A percentile compares a stretch with the other conserved stretches of the same genome.
These are phyloP conservation scores for Yamadazyma tumulicola DNA, from an alignment of 805 yeast genomes.

Conservation along the genomic window DNA sequence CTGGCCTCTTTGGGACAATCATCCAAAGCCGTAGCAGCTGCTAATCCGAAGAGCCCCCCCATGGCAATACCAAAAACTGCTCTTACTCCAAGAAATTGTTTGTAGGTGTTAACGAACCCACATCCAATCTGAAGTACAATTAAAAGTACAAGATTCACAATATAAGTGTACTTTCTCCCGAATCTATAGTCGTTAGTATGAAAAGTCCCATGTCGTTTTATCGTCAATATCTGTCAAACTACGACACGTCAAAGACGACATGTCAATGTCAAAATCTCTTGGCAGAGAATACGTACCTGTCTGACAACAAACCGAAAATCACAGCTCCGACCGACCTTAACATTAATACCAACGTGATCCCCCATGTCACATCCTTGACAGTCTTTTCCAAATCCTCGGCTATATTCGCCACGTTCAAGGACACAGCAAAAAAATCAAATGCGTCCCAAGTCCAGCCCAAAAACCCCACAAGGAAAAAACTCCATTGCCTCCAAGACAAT, in stretches of 20 bases:
- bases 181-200: constrained; percentile 9
- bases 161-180: constrained; percentile 60
- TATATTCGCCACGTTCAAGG: constrained; percentile 46
- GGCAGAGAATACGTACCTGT: constrained; percentile 33
- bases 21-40: constrained; percentile 52
- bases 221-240: no score
- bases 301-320: constrained; percentile 58
- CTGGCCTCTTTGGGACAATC: constrained; percentile 51
- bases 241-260: no score
- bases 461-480: constrained; percentile 51
- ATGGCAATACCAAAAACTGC: constrained; percentile 57
- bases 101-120: constrained; percentile 54
- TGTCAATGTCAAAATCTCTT: no score
- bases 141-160: constrained; percentile 43
- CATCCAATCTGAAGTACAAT: constrained; percentile 58
- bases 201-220: not conserved
- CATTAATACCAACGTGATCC: constrained; percentile 66
- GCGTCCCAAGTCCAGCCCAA: constrained; percentile 66
- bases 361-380: constrained; percentile 59
- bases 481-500: constrained; percentile 55
- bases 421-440: constrained; percentile 58
- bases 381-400: constrained; percentile 37
- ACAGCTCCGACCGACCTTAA: constrained; percentile 64
- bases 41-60: constrained; percentile 57
- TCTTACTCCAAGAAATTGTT: constrained; percentile 59